Percentiles rank a stretch among this genome's conserved stretches.
Conservation (phyloP, 2,329 filamentous ascomycete genomes). For the Aspergillus sp. region DNA sequence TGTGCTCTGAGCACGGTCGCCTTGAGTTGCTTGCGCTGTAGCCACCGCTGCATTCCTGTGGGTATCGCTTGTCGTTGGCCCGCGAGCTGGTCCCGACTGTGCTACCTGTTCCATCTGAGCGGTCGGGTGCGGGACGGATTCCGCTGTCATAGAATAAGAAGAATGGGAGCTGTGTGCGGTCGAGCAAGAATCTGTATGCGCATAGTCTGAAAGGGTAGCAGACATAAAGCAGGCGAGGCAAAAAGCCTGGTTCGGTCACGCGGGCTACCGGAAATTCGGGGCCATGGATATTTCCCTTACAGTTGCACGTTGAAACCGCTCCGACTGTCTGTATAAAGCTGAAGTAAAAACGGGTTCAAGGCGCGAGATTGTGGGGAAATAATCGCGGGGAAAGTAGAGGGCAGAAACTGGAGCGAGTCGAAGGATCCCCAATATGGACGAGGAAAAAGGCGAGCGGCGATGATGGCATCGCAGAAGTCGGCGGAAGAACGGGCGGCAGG, state of each 20-base stretch:
- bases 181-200: conserved; percentile 18
- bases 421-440: conserved; percentile 2
- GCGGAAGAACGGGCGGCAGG: conserved; percentile 15
- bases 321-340: background rate
- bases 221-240: conserved; percentile 22
- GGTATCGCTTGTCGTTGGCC: conserved; percentile 20
- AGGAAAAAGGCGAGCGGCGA: conserved; percentile 2
- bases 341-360: background rate
- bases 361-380: background rate
- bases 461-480: conserved; percentile 20
- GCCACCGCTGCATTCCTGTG: conserved; percentile 14
- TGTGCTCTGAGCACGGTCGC: conserved; percentile 15
- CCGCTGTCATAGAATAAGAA: conserved; percentile 11
- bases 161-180: conserved; percentile 11
- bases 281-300: conserved; percentile 17
- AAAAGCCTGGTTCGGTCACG: conserved; percentile 15
- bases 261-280: conserved; percentile 30
- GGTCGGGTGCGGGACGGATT: conserved; percentile 18
- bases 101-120: conserved; percentile 33
- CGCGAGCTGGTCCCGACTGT: conserved; percentile 22
- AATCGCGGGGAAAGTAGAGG: background rate
- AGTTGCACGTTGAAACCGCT: background rate
- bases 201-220: conserved; percentile 30
- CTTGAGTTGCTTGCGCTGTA: conserved; percentile 14
- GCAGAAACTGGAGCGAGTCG: background rate